Evolutionary conservation across 2,329 filamentous ascomycete genomes (phyloP).

Genomic region (Aspergillus sp.): DNA sequence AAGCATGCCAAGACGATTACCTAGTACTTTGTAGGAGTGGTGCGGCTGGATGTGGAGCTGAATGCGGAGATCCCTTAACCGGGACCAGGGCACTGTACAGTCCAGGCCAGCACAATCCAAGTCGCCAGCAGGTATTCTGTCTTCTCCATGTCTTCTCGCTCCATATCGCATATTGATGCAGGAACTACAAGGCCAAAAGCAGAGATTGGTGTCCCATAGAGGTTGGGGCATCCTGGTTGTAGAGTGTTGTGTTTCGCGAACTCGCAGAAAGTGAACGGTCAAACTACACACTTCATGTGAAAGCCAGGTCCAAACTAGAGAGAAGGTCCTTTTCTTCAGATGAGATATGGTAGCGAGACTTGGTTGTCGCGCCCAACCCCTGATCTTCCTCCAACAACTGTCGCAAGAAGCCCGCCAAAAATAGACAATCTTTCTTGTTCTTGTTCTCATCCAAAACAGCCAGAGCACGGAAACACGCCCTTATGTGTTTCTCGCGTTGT

Average conservation of each 20-base stretch:
- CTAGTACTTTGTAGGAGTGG: slow-evolving; percentile 15
- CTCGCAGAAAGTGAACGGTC: neutral
- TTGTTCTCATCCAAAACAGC: slow-evolving; percentile 41
- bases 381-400: slow-evolving; percentile 33
- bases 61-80: slow-evolving; percentile 23
- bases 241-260: neutral
- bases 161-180: neutral
- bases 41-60: slow-evolving; percentile 25
- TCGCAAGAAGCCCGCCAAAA: slow-evolving; percentile 37
- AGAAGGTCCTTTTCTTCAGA: slow-evolving; percentile 32
- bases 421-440: slow-evolving; percentile 33
- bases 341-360: slow-evolving; percentile 21
- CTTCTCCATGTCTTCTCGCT: neutral
- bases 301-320: slow-evolving; percentile 29
- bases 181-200: neutral
- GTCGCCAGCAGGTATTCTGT: neutral
- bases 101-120: neutral
- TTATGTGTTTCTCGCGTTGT: slow-evolving; percentile 36
- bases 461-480: slow-evolving; percentile 44
- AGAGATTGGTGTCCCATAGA: neutral
- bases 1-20: slow-evolving; percentile 29
- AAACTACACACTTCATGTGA: slow-evolving; percentile 23
- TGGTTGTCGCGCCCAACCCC: slow-evolving; percentile 18
- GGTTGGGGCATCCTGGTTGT: slow-evolving; percentile 13
- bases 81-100: slow-evolving; percentile 5